Base-by-base conservation (phyloP, 306 rosid genomes). In the Malus asiatica region DNA sequence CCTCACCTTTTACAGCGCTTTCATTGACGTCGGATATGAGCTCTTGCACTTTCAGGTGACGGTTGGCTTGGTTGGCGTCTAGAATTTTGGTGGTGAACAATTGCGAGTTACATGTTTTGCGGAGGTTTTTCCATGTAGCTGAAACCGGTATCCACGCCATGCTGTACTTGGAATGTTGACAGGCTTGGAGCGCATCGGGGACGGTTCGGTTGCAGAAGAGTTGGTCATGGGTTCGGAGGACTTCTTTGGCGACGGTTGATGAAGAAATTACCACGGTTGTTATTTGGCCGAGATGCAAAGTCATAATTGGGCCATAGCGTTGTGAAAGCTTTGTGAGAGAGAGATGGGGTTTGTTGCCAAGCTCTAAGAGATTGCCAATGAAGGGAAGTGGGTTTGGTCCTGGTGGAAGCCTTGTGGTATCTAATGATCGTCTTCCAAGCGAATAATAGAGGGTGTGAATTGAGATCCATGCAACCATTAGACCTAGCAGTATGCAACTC, bases 311-410 rank as follows among this genome's bases (percentile, higher is more conserved):
- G 4, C 88, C 90, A n/a, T 77, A 64, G 27, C 33, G 42, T 38
- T 68, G 55, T 42, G 91, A 74, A 6, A 84, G 82, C 7, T 76
- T 65, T 8, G 85, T 16, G 1, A 87, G 15, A 1, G 90, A 53
- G 70, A 58, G 68, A 76, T 83, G 88, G 14, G 90, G 88, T 25
- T 73, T 82, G 23, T 80, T 60, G 1, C 84, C 94, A 2, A 87
- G 74, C 51, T 83, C 83, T 23, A 81, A 57, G 33, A 91, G 86
- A 80, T 89, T 91, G 6, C 92, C 97, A 0, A 91, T 38, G 1
- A 89, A 6, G 1, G 88, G 91, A 15, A 78, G 6, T 1, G 83
- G 89, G 0, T 1, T 15, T 2, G 92, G 97, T 3, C 94, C 88
- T 1, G 94, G 92, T 46, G 93, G 88, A 15, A 40, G 35, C 7